These are phyloP conservation scores for Magnaporthiopsis rhizophila DNA, from an alignment of 2,329 filamentous ascomycete genomes.

Conservation along the genomic window DNA sequence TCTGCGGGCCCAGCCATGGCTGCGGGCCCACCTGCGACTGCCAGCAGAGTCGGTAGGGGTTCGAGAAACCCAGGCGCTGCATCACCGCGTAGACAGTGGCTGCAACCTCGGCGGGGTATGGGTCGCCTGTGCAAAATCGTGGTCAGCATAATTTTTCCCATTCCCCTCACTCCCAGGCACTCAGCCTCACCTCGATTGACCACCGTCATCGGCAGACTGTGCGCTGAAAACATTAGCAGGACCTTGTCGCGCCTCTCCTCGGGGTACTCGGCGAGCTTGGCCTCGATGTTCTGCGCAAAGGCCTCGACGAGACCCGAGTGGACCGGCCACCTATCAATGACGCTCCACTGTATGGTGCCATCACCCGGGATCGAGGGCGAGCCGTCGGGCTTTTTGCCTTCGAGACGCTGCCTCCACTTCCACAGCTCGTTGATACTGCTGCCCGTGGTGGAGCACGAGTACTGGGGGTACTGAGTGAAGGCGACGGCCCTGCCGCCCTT, in stretches of 20 bases:
- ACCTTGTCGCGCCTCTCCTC: constrained; percentile 71
- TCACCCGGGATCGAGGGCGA: constrained; percentile 24
- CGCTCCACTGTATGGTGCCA: constrained; percentile 86
- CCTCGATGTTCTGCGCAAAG: constrained; percentile 87
- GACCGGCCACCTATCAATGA: constrained; percentile 96
- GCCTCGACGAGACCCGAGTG: constrained; percentile 85
- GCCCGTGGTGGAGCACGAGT: constrained; percentile 94
- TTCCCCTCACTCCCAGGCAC: not conserved
- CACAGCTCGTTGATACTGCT: constrained; percentile 95
- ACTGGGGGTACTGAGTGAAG: constrained; percentile 97
- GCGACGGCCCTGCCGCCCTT: constrained; percentile 90
- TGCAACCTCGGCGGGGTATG: constrained; percentile 90
- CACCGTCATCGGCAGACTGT: constrained; percentile 94
- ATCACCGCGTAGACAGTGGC: constrained; percentile 97
- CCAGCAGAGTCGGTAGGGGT: constrained; percentile 93
- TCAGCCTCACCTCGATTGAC: constrained; percentile 71
- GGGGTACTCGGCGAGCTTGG: constrained; percentile 75
- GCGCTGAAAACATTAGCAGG: constrained; percentile 86
- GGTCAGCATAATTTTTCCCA: constrained; percentile 18
- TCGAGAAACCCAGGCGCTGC: constrained; percentile 76
- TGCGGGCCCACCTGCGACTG: constrained; percentile 95
- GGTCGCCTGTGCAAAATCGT: constrained; percentile 53
- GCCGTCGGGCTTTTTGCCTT: constrained; percentile 58
- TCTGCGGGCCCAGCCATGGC: constrained; percentile 94
- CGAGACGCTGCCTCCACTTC: constrained; percentile 88